These are phyloP conservation scores for Coemansia sp. DNA, from an alignment of 192 early-diverging fungal genomes.

Conservation along the genomic window DNA sequence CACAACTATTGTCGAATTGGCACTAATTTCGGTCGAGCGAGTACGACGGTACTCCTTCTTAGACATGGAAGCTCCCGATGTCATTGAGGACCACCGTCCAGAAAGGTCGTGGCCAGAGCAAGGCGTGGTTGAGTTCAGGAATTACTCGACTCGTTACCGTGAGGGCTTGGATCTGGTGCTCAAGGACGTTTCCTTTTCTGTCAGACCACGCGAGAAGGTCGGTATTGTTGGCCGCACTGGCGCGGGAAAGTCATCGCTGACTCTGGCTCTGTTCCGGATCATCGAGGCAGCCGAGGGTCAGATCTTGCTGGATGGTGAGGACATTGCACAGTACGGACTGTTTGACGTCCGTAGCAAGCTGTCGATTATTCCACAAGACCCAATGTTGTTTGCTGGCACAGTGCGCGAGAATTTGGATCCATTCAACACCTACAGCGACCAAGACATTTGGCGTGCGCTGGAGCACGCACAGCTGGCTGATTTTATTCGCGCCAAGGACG, in stretches of 20 bases:
- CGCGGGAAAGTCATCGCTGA: constrained; percentile 57
- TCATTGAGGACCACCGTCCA: constrained; percentile 38
- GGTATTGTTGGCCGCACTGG: constrained; percentile 66
- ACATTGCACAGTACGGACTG: constrained; percentile 74
- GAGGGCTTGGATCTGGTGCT: constrained; percentile 59
- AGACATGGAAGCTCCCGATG: constrained; percentile 35
- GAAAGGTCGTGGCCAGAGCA: constrained; percentile 57
- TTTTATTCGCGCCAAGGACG: constrained; percentile 19
- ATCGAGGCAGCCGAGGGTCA: constrained; percentile 65
- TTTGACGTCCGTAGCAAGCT: constrained; percentile 71
- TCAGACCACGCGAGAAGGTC: constrained; percentile 59
- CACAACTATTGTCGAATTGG: constrained; percentile 75
- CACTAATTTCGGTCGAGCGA: constrained; percentile 69
- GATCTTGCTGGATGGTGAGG: constrained; percentile 77
- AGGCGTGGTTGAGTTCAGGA: constrained; percentile 56
- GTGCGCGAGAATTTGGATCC: constrained; percentile 87
- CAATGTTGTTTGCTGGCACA: constrained; percentile 70
- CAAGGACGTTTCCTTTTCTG: constrained; percentile 39
- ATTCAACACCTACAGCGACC: constrained; percentile 69
- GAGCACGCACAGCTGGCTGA: constrained; percentile 60
- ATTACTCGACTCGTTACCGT: constrained; percentile 61
- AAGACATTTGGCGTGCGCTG: constrained; percentile 66
- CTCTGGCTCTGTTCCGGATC: constrained; percentile 77
- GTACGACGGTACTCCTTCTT: constrained; percentile 49
- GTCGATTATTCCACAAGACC: constrained; percentile 83